Evolutionary conservation across 306 rosid species (phyloP), one percentile per base, ranked within the genome.

Genomic region (Dryas drummondii): DNA sequence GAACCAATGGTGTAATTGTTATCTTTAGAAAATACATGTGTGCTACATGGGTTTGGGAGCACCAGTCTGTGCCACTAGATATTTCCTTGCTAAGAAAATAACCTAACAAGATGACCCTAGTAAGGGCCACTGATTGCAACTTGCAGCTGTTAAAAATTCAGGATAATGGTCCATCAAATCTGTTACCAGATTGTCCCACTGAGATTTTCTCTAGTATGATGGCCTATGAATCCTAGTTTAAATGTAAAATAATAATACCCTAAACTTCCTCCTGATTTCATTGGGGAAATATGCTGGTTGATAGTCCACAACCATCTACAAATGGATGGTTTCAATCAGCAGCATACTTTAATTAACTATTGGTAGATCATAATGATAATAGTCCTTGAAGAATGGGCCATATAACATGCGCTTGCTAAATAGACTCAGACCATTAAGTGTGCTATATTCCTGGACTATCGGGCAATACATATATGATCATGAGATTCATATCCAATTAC

Each of bases 401-500:
- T 49, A 37, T 19, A 50, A 5, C 58, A 19, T 51, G 59, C 37
- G 44, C 41, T 42, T 37, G 12, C 60, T 74, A 67, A 41, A 17
- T 13, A 44, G 9, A 14, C 15, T 55, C 12, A 1, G 32, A 27
- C 37, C 40, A 44, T 44, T 60, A 77, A 8, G 12, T 63, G 45
- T 16, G 56, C 47, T 16, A 14, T 51, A 58, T 58, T 40, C 47
- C 37, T 13, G 10, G 79, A 70, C 55, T 5, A 15, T 52, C 74
- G 56, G 42, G 73, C 48, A 75, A 66, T 46, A 60, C 71, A 26
- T 17, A 68, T 69, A 48, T 16, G 57, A 46, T 54, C 17, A 42
- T 19, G 10, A 73, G 5, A 16, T 41, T 59, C 46, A 74, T 53
- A 71, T 71, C 63, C 61, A 72, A 71, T 84, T 90, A 94, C 99